Conservation (phyloP, 192 early-diverging fungal genomes). For the Cetraspora pellucida region DNA sequence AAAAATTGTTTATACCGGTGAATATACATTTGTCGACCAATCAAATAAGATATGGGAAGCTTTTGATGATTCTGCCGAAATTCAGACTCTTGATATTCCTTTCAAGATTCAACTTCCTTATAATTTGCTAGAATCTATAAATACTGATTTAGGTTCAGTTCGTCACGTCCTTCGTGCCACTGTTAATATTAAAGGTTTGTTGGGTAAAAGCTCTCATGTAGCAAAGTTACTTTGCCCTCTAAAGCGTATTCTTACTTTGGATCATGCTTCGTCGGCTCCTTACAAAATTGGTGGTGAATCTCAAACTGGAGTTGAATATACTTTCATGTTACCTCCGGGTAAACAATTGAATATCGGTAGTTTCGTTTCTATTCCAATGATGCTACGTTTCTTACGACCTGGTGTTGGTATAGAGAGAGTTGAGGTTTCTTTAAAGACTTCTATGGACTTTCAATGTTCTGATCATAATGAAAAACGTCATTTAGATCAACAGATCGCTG, state of each 20-base stretch:
- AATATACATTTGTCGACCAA: constrained; percentile 19
- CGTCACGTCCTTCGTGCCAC: not conserved
- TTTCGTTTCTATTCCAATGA: constrained; percentile 29
- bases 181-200: not conserved
- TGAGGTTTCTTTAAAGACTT: constrained; percentile 21
- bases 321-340: constrained; percentile 30
- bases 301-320: constrained; percentile 27
- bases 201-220: not conserved
- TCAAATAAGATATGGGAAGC: constrained; percentile 29
- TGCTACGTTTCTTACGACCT: not conserved
- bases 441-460: constrained; percentile 23
- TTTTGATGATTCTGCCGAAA: not conserved
- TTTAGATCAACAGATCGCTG: not conserved
- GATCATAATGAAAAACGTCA: constrained; percentile 22
- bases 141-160: constrained; percentile 11
- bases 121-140: constrained; percentile 22
- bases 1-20: constrained; percentile 24
- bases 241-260: not conserved
- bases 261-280: not conserved
- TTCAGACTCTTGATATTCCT: constrained; percentile 23
- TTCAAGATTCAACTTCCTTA: constrained; percentile 30
- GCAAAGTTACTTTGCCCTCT: constrained; percentile 18
- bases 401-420: constrained; percentile 22
- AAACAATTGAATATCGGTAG: constrained; percentile 25
- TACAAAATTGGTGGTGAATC: constrained; percentile 27